Base-by-base conservation (phyloP, 2,329 filamentous ascomycete species). In the Scolecobasidium constrictum region DNA sequence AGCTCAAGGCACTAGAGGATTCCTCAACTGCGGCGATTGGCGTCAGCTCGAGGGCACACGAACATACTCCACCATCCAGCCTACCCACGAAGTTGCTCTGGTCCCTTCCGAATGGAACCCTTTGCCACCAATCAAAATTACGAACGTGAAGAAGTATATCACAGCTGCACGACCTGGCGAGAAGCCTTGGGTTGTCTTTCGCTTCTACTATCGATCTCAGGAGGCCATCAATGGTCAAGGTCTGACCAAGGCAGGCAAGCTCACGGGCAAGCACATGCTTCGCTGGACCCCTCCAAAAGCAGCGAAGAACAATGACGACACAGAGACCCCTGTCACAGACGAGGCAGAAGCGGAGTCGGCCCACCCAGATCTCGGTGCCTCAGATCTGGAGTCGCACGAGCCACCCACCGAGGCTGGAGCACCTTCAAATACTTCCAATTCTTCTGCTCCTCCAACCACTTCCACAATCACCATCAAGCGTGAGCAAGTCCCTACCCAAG, bases 201-300 rank as follows among this genome's bases (percentile, higher is more conserved):
- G 61, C 15, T 67, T 66, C 47, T 60, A 64, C 48, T 67, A 66
- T 47, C 57, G 65, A 5, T 55, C 43, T 26, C 42, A 53, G 38
- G 47, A 47, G 19, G 45, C 47, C 11, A 54, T 57, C 35, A 42
- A 50, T 17, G 23, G 16, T 6, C 18, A 26, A 35, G 20, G 21
- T 4, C 22, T 33, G 23, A 33, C 20, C 12, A 26, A 44, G 11
- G 13, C 23, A 17, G 11, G 19, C 16, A 9, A 41, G 15, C 22
- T 7, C 4, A 5, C n/a, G 23, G 15, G 13, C 17, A 2, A 18
- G 31, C 22, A 26, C 21, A 20, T 17, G 38, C 5, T 3, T 9
- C 18, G 15, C 9, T 16, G 3, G 15, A 18, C 11, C 15, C 18
- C 9, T 16, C 13, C 11, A 15, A 19, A 4, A 9, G 13, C 12